Evolutionary conservation across 345 rosid genomes (phyloP).

Genomic region (Moricandia moricandioides): DNA sequence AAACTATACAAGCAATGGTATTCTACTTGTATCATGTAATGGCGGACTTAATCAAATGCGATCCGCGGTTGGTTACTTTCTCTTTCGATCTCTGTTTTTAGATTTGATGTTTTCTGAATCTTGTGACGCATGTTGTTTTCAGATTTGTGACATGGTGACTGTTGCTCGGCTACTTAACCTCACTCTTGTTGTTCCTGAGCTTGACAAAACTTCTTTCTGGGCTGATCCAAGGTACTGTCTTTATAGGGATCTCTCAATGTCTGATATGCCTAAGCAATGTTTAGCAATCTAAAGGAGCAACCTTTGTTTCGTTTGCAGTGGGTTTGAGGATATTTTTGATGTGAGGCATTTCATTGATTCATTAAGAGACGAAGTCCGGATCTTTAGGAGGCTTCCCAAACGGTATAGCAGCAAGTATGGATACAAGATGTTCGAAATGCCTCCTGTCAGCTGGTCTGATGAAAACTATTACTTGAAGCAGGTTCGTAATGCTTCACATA

Average conservation of each 20-base stretch:
- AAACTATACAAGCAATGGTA: neutral
- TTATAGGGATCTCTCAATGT: neutral
- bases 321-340: slow-evolving; percentile 93
- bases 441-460: slow-evolving; percentile 98
- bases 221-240: slow-evolving; percentile 87
- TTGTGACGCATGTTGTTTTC: slow-evolving; percentile 26
- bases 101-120: slow-evolving; percentile 5
- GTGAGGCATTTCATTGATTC: slow-evolving; percentile 88
- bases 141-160: slow-evolving; percentile 95
- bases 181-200: slow-evolving; percentile 93
- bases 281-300: slow-evolving; percentile 18
- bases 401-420: slow-evolving; percentile 59
- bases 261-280: neutral
- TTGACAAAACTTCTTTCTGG: slow-evolving; percentile 97
- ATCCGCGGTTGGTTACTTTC: neutral
- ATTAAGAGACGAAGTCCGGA: slow-evolving; percentile 87
- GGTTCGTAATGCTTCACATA: slow-evolving; percentile 35
- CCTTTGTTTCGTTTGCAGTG: slow-evolving; percentile 50
- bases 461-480: slow-evolving; percentile 81
- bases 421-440: slow-evolving; percentile 60
- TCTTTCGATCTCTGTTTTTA: neutral
- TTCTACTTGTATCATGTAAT: neutral
- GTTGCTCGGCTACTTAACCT: slow-evolving; percentile 87
- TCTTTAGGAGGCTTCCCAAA: slow-evolving; percentile 80
- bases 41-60: neutral